Base-by-base conservation (phyloP, 495 filamentous ascomycete genomes). In the Penicillium macrosclerotiorum region DNA sequence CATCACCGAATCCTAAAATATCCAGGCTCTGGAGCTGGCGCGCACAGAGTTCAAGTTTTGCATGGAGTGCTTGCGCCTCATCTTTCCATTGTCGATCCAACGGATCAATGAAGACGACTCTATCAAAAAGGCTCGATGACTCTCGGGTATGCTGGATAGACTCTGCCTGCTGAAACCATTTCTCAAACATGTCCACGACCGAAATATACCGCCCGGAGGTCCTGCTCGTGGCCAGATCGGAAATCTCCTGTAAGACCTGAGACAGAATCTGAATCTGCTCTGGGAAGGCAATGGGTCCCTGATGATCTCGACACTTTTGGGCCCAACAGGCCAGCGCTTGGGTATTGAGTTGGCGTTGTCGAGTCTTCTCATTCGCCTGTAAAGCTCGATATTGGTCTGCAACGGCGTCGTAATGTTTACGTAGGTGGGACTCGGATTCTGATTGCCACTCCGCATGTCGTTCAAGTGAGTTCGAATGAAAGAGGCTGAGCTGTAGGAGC, bases 401-500 rank as follows among this genome's bases (percentile, higher is more conserved):
- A 17, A 77, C 67, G 9, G 51, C 49, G 34, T 68, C 54, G 37
- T 75, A 75, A 24, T 68, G 67, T n/a, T 53, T 57, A 34, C 58
- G 64, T 37, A 79, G 51, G 9, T 51, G 47, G 2, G 27, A 25
- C 42, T 72, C 63, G 0, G 68, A 63, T 17, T 64, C 61, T 8
- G 37, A 13, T 46, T 65, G 57, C 74, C 69, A 77, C 37, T 67
- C 57, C 0, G 44, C 41, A 12, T 72, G 57, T 17, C 56, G 44
- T 16, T 64, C 60, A 12, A 65, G 31, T 8, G 64, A 61, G 6
- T 62, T 60, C 8, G 72, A 74, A 65, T 88, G 85, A 9, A 90
- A 67, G 8, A 91, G 69, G 56, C 82, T 80, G 4, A 91, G 67
- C 56, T 89, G 86, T 17, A 90, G 67, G 16, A 93, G 72, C 54